Percentiles rank a stretch among this genome's conserved stretches.
phyloP scores from a whole-genome alignment of 2,329 filamentous ascomycete species.

The Cytospora paraplurivora region DNA sequence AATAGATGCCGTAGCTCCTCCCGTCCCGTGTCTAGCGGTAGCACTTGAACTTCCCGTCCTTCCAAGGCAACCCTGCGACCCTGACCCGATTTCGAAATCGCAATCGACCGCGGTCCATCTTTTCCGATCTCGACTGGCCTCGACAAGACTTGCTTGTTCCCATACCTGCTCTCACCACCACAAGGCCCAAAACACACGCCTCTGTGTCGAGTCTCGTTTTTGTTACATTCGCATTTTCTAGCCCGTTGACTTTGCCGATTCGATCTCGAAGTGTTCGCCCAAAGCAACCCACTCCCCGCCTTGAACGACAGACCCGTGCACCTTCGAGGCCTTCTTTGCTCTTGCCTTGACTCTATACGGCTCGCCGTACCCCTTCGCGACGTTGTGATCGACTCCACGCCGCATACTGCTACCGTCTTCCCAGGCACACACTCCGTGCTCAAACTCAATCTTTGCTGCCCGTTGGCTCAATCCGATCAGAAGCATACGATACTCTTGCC shows the following conservation, averaged over 20 bases:
- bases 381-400: background rate
- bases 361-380: background rate
- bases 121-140: slow-evolving; percentile 11
- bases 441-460: background rate
- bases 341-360: background rate
- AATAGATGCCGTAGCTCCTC: slow-evolving; percentile 12
- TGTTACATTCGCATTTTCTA: background rate
- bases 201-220: background rate
- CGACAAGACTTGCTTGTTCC: slow-evolving; percentile 6
- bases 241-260: background rate
- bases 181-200: slow-evolving; percentile 1
- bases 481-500: background rate
- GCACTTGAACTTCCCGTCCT: slow-evolving; percentile 5
- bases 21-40: slow-evolving; percentile 21
- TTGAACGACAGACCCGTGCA: slow-evolving; percentile 12
- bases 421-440: background rate
- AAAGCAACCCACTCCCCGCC: slow-evolving; percentile 13
- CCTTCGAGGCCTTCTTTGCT: slow-evolving; percentile 18
- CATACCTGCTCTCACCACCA: slow-evolving; percentile 6
- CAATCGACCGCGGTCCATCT: slow-evolving; percentile 15
- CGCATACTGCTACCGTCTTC: background rate
- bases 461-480: background rate
- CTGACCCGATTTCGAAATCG: slow-evolving; percentile 11
- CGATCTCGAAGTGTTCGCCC: slow-evolving; percentile 10
- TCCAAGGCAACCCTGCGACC: slow-evolving; percentile 6